Conservation (phyloP, 1,284 basidiomycete genomes). For the Ceratobasidium sp. region DNA sequence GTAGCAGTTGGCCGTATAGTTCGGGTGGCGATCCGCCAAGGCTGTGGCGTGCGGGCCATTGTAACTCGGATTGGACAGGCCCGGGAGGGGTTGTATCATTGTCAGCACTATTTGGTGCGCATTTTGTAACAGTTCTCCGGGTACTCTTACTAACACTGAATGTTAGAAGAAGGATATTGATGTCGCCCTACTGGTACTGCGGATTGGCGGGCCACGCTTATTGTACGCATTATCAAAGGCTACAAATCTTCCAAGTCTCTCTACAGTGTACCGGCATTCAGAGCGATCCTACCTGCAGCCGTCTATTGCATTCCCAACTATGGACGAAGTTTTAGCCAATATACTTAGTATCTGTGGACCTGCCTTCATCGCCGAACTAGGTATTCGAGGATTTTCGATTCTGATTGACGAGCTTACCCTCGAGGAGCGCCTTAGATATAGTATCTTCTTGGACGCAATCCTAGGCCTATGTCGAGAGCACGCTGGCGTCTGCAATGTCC, state of each 20-base stretch:
- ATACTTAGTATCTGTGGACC: neutral
- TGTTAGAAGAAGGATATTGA: neutral
- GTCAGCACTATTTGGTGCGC: neutral
- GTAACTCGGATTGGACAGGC: neutral
- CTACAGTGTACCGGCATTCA: neutral
- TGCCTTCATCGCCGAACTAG: neutral
- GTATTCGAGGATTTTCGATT: neutral
- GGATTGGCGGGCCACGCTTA: conserved; percentile 6
- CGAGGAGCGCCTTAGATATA: neutral
- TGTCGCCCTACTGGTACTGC: neutral
- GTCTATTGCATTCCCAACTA: neutral
- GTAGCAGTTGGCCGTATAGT: conserved; percentile 2
- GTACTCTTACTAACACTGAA: too few relatives aligned
- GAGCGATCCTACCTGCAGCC: neutral
- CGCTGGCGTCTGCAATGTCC: too few relatives aligned
- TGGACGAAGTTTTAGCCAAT: neutral
- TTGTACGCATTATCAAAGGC: neutral
- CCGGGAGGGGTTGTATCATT: neutral
- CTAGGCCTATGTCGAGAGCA: conserved; percentile 18
- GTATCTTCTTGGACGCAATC: neutral
- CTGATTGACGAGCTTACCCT: conserved; percentile 17
- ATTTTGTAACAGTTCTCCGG: neutral
- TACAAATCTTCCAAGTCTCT: neutral
- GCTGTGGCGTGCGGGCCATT: neutral
- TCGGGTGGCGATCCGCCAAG: neutral